phyloP scores from a whole-genome alignment of 1,284 basidiomycete genomes.

The Ganoderma multipileum region DNA sequence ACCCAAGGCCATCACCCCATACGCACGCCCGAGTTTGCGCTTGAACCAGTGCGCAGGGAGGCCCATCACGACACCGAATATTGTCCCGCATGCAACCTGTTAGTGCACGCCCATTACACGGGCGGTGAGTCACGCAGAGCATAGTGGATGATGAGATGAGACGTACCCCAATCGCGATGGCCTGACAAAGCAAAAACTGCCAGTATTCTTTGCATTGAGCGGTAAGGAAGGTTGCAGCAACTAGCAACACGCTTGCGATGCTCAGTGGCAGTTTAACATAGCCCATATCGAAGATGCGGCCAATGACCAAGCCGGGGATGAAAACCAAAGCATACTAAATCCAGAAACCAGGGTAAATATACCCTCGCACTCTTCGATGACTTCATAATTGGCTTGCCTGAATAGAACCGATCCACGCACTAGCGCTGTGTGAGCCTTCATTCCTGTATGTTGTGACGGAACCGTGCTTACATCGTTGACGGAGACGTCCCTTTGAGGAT shows the following conservation, averaged over 20 bases:
- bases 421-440: slow-evolving; percentile 32
- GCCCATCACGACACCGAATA: slow-evolving; percentile 53
- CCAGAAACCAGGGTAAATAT: not conserved
- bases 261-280: slow-evolving; percentile 51
- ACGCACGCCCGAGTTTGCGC: slow-evolving; percentile 46
- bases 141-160: slow-evolving; percentile 1
- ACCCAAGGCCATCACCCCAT: slow-evolving; percentile 50
- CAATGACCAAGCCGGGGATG: slow-evolving; percentile 54
- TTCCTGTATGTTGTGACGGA: slow-evolving; percentile 2
- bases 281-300: slow-evolving; percentile 61
- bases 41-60: slow-evolving; percentile 59
- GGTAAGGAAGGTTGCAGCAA: slow-evolving; percentile 53
- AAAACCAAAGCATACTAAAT: slow-evolving; percentile 53
- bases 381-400: slow-evolving; percentile 48
- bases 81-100: slow-evolving; percentile 44
- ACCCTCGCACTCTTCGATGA: not conserved
- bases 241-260: slow-evolving; percentile 41
- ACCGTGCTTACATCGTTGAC: slow-evolving; percentile 60
- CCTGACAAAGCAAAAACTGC: slow-evolving; percentile 60
- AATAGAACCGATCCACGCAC: slow-evolving; percentile 79
- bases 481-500: slow-evolving; percentile 44
- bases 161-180: slow-evolving; percentile 50
- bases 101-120: not conserved
- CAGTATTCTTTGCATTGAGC: slow-evolving; percentile 59
- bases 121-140: not conserved